phyloP scores from a whole-genome alignment of 345 rosid species.

The Trapa incisa region DNA sequence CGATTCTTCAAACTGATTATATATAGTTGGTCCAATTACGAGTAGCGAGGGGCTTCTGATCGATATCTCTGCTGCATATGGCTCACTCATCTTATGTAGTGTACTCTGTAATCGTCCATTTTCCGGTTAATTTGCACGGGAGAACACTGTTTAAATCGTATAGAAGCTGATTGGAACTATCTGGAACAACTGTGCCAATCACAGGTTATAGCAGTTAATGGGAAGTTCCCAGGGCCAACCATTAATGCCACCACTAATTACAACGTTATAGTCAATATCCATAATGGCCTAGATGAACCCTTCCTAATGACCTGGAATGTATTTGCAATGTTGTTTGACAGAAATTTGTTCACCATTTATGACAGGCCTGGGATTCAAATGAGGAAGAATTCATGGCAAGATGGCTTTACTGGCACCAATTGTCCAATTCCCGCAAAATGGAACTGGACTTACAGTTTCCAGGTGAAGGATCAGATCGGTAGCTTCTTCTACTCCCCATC shows the following conservation, averaged over 20 bases:
- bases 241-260: conserved; percentile 69
- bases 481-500: conserved; percentile 84
- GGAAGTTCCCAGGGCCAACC: conserved; percentile 60
- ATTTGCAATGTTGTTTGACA: neutral
- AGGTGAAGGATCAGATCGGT: conserved; percentile 92
- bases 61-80: neutral
- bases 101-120: neutral
- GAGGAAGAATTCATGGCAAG: conserved; percentile 85
- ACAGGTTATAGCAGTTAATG: conserved; percentile 82
- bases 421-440: conserved; percentile 61
- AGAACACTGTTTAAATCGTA: neutral
- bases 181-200: conserved; percentile 3
- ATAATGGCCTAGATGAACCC: conserved; percentile 55
- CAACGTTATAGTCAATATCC: conserved; percentile 54
- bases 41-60: neutral
- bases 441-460: conserved; percentile 80
- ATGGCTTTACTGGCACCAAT: conserved; percentile 80
- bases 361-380: conserved; percentile 79
- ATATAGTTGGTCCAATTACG: neutral
- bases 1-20: neutral
- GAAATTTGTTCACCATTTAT: conserved; percentile 3
- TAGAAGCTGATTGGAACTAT: neutral
- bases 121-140: neutral
- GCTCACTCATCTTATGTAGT: neutral
- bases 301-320: conserved; percentile 68